Percentiles rank a stretch among this genome's conserved stretches.
These are phyloP conservation scores for Dendrothele bispora DNA, from an alignment of 768 basidiomycete genomes.

Conservation along the genomic window DNA sequence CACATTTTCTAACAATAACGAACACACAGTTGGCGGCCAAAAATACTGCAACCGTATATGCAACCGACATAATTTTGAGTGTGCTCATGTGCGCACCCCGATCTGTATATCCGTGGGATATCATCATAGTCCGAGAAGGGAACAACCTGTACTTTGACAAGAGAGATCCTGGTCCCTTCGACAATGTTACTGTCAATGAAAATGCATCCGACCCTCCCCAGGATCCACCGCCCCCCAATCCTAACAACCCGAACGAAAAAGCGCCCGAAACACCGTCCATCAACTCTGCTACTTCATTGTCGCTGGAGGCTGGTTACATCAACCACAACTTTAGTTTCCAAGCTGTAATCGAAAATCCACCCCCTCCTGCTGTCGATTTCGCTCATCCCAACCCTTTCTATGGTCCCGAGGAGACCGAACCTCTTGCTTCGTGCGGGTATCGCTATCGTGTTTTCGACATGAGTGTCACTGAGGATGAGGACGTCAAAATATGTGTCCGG, in stretches of 20 bases:
- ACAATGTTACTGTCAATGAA: conserved; percentile 98
- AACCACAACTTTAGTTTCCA: conserved; percentile 99
- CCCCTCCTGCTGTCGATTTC: conserved; percentile 69
- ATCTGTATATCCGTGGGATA: conserved; percentile 98
- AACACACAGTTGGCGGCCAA: conserved; percentile 74
- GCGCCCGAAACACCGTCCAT: conserved; percentile 76
- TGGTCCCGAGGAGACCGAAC: conserved; percentile 88
- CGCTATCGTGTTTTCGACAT: conserved; percentile 95
- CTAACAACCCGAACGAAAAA: conserved; percentile 76
- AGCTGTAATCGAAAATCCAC: conserved; percentile 73
- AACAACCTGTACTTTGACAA: conserved; percentile 96
- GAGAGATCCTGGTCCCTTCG: conserved; percentile 94
- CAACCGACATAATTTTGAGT: conserved; percentile 93
- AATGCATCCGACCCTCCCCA: conserved; percentile 94
- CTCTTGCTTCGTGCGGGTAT: conserved; percentile 94
- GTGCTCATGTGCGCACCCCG: conserved; percentile 96
- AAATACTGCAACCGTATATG: conserved; percentile 83
- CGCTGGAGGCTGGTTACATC: conserved; percentile 97
- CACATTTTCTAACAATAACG: neutral
- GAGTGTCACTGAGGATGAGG: conserved; percentile 86
- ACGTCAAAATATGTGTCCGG: conserved; percentile 86
- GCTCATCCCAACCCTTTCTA: conserved; percentile 95
- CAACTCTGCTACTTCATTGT: conserved; percentile 91
- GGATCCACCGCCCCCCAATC: conserved; percentile 76
- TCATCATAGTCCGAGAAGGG: conserved; percentile 91